Evolutionary conservation across 2,329 filamentous ascomycete species (phyloP).

Genomic region (Nannizziopsis arthrosporioides): DNA sequence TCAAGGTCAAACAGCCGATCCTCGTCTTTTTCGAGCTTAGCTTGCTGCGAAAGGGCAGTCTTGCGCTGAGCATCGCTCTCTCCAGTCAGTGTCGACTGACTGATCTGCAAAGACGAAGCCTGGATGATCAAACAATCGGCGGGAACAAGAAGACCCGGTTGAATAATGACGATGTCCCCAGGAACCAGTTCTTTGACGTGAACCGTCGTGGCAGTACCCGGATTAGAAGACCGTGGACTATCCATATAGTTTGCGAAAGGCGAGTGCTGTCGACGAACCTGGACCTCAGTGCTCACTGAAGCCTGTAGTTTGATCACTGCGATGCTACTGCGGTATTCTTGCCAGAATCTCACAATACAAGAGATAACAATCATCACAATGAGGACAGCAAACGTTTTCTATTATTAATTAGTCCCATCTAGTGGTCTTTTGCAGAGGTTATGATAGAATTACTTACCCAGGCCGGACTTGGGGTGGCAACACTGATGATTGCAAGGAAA

Average conservation of each 20-base stretch:
- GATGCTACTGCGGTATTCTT: constrained; percentile 1
- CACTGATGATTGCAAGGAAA: constrained; percentile 3
- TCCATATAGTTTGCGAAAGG: neutral
- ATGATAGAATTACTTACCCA: neutral
- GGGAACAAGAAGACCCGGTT: neutral
- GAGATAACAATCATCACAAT: constrained; percentile 1
- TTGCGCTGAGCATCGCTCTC: constrained; percentile 1
- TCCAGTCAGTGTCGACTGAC: constrained; percentile 1
- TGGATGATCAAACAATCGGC: neutral
- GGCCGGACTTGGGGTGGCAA: neutral
- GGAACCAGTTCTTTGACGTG: neutral
- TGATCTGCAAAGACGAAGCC: neutral
- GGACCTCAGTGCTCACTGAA: neutral
- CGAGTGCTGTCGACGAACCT: constrained; percentile 1
- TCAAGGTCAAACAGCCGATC: constrained; percentile 1
- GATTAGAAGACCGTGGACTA: neutral
- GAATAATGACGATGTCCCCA: neutral
- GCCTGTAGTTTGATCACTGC: constrained; percentile 3
- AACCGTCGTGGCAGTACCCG: neutral
- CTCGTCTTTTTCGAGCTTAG: neutral
- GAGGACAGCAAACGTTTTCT: neutral
- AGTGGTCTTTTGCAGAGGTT: neutral
- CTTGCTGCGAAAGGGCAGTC: neutral
- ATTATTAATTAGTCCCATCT: neutral
- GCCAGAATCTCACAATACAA: neutral